Evolutionary conservation across 306 rosid genomes (phyloP).

Genomic region (Mimosa pudica): DNA sequence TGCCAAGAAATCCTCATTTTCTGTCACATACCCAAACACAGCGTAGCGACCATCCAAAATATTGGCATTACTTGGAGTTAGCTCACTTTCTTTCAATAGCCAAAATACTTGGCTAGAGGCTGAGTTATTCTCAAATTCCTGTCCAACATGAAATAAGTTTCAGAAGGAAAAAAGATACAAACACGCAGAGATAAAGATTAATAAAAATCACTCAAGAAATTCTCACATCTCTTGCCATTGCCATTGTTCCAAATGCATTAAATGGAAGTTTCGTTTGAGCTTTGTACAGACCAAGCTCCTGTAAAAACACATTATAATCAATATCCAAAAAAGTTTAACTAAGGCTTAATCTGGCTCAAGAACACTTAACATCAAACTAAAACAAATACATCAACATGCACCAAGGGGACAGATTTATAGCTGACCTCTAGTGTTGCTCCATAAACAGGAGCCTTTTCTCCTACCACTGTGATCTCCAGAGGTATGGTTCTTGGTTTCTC

Average conservation of each 20-base stretch:
- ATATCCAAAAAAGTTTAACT: constrained; percentile 16
- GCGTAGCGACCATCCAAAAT: constrained; percentile 94
- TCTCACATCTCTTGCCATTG: constrained; percentile 98
- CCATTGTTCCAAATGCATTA: constrained; percentile 99
- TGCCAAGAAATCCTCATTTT: constrained; percentile 85
- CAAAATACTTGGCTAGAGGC: constrained; percentile 93
- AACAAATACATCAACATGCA: constrained; percentile 24
- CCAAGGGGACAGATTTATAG: constrained; percentile 17
- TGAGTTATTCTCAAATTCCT: constrained; percentile 95
- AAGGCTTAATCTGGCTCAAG: background rate
- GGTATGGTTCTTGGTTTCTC: constrained; percentile 89
- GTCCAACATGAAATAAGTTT: constrained; percentile 18
- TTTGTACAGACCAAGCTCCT: constrained; percentile 99
- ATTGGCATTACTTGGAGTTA: constrained; percentile 95
- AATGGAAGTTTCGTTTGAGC: constrained; percentile 97
- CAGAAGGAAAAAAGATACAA: background rate
- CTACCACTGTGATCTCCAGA: constrained; percentile 69
- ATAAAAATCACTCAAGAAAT: background rate
- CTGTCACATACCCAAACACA: constrained; percentile 82
- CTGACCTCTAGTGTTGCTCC: constrained; percentile 93
- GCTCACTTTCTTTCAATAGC: constrained; percentile 94
- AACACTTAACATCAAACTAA: background rate
- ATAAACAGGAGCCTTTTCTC: constrained; percentile 88
- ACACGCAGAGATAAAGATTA: constrained; percentile 2
- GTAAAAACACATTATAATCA: constrained; percentile 33